These are phyloP conservation scores for Rosa rugosa DNA, from an alignment of 306 rosid genomes.

Conservation along the genomic window DNA sequence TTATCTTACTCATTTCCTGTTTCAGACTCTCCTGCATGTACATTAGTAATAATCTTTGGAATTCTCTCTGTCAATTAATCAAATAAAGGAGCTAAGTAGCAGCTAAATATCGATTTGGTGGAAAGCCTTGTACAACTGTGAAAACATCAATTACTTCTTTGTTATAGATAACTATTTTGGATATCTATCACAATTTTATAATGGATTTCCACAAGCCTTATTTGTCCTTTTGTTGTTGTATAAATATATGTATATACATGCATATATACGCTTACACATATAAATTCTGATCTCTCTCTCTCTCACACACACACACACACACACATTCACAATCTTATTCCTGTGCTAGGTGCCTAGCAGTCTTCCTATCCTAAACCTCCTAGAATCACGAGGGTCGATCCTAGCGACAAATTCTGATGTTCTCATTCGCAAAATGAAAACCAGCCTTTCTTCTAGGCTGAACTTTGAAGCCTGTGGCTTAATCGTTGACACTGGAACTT, in stretches of 20 bases:
- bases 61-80: background rate
- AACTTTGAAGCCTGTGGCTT: background rate
- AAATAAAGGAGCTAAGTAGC: background rate
- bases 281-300: background rate
- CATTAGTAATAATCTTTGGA: background rate
- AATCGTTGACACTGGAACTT: slow-evolving; percentile 2
- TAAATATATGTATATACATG: too few species aligned
- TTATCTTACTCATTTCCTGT: slow-evolving; percentile 13
- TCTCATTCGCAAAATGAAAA: background rate
- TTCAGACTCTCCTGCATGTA: background rate
- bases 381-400: background rate
- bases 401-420: background rate
- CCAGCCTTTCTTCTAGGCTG: background rate
- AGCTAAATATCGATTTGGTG: background rate
- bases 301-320: background rate
- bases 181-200: background rate
- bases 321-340: background rate
- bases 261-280: too few species aligned
- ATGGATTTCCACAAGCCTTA: background rate
- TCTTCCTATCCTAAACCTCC: background rate
- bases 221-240: background rate
- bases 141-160: background rate
- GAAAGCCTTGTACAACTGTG: background rate
- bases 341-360: background rate
- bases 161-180: background rate